Evolutionary conservation across 306 rosid species (phyloP).

Genomic region (peach (Prunus persica)): Prunus_persica_NCBIv2 NC_034012.1:6751501-6752000

Average conservation of each 20-base stretch:
- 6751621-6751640: neutral
- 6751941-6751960: neutral
- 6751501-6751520: neutral
- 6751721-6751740: neutral
- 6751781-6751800: neutral
- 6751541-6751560: neutral
- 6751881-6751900: neutral
- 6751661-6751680: neutral
- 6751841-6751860: neutral
- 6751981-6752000: neutral
- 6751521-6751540: neutral
- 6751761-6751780: neutral
- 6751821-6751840: neutral
- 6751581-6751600: conserved; percentile 22
- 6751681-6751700: neutral
- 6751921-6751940: neutral
- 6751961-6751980: neutral
- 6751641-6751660: neutral
- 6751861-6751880: neutral
- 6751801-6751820: neutral
- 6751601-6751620: neutral
- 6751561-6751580: conserved; percentile 6
- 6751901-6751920: neutral
- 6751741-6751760: neutral
- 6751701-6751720: neutral